These are phyloP conservation scores for Talaromyces sp. DNA, from an alignment of 2,329 filamentous ascomycete species.

Conservation along the genomic window DNA sequence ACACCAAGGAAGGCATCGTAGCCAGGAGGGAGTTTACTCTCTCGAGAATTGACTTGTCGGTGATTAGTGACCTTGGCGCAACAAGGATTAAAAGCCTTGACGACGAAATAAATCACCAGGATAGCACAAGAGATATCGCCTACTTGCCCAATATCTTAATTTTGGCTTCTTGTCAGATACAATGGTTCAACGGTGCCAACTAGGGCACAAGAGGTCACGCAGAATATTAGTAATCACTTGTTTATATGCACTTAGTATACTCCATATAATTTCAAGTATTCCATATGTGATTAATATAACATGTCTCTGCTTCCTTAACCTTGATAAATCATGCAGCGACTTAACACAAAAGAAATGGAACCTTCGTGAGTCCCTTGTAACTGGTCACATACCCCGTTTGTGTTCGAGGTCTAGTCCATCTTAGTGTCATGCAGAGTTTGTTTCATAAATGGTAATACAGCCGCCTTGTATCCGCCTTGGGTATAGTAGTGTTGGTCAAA, in stretches of 20 bases:
- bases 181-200: conserved; percentile 91
- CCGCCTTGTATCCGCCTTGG: not conserved
- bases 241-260: no score
- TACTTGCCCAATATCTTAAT: no score
- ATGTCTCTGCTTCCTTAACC: not conserved
- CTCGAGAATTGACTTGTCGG: no score
- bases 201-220: no score
- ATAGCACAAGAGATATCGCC: no score
- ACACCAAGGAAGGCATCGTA: no score
- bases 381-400: not conserved
- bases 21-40: no score
- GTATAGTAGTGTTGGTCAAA: not conserved
- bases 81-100: no score
- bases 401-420: not conserved
- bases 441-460: not conserved
- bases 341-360: not conserved
- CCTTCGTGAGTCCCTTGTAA: no score
- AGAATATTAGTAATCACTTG: no score
- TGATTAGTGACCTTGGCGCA: no score
- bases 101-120: no score
- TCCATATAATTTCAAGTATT: not conserved
- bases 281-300: not conserved
- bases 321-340: not conserved
- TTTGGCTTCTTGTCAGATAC: conserved; percentile 61
- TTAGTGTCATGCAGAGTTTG: not conserved